Evolutionary conservation across 2,329 filamentous ascomycete species (phyloP), one percentile per base, ranked within the genome.

Genomic region (Onygenales sp.): DNA sequence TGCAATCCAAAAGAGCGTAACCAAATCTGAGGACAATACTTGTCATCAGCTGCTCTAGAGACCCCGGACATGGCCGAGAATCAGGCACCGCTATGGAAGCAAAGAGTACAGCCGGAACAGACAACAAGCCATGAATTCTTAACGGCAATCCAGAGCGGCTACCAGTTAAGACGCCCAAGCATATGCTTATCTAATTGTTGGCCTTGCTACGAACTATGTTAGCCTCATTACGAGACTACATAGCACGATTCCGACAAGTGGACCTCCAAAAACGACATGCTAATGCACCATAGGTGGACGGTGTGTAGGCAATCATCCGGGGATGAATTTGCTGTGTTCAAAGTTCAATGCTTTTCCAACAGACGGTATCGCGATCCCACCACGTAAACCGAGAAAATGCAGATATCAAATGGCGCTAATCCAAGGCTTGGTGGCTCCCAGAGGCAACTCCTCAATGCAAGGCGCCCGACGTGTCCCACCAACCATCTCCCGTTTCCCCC

Each of bases 161-260:
- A 68, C 63, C 64, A 60, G 58, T 58, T 62, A 60, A 65, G 69
- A 66, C 62, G 64, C 57, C 62, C 66, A 67, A 64, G 51, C 44
- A 62, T 72, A 68, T 69, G 68, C 70, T 66, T 68, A 69, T 63
- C 63, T 66, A 60, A 67, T 65, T 54, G 66, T 69, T 59, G 72
- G 76, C 76, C 79, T 82, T 79, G 80, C 80, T 80, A 71, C 74
- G 68, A 67, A 62, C 59, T 56, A 64, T 62, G 56, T 56, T 44
- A 49, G 58, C 54, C n/a, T 39, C 10, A 9, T 11, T 13, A 45
- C 40, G 32, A 50, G 44, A 34, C 49, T 55, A 44, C 46, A 58
- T 61, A 63, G 65, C 67, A 70, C 73, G 78, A 70, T 82, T 80
- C 80, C 63, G 80, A 74, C 81, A 77, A 82, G 80, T 78, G 76